These are phyloP conservation scores for Periconia digitata DNA, from an alignment of 2,329 filamentous ascomycete genomes.

Conservation along the genomic window DNA sequence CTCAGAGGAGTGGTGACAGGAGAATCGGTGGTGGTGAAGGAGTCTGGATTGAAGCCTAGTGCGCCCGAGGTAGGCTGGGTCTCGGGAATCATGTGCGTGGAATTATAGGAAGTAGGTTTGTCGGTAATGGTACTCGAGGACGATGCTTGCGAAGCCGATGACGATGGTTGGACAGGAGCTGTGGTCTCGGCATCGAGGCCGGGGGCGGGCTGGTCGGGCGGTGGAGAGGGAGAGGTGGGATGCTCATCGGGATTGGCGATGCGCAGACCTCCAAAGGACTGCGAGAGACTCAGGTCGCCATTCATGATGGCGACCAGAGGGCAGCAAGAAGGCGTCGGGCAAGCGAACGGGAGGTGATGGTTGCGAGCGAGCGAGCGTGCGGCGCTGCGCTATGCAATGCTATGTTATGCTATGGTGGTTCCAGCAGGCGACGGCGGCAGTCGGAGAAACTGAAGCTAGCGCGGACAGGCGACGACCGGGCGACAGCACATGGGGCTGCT, in stretches of 20 bases:
- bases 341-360: slow-evolving; percentile 23
- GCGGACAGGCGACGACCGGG: slow-evolving; percentile 13
- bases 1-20: slow-evolving; percentile 29
- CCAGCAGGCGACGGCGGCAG: too few relatives aligned
- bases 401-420: too few relatives aligned
- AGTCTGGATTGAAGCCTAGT: slow-evolving; percentile 46
- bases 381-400: too few relatives aligned
- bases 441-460: slow-evolving; percentile 18
- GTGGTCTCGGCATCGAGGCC: slow-evolving; percentile 2
- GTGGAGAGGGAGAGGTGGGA: slow-evolving; percentile 37
- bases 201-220: slow-evolving; percentile 14
- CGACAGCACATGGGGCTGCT: too few relatives aligned
- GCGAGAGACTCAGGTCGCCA: slow-evolving; percentile 88
- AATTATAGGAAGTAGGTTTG: slow-evolving; percentile 27
- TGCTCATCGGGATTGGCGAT: slow-evolving; percentile 94
- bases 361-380: slow-evolving; percentile 20
- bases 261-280: slow-evolving; percentile 88
- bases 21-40: slow-evolving; percentile 37
- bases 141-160: slow-evolving; percentile 33
- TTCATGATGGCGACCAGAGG: slow-evolving; percentile 65
- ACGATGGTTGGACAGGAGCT: slow-evolving; percentile 18
- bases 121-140: slow-evolving; percentile 44
- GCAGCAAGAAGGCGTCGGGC: slow-evolving; percentile 22
- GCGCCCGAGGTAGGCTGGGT: slow-evolving; percentile 31
- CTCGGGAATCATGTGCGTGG: slow-evolving; percentile 37